Evolutionary conservation across 2,329 filamentous ascomycete species (phyloP).

Genomic region (Raffaelea arxii): DNA sequence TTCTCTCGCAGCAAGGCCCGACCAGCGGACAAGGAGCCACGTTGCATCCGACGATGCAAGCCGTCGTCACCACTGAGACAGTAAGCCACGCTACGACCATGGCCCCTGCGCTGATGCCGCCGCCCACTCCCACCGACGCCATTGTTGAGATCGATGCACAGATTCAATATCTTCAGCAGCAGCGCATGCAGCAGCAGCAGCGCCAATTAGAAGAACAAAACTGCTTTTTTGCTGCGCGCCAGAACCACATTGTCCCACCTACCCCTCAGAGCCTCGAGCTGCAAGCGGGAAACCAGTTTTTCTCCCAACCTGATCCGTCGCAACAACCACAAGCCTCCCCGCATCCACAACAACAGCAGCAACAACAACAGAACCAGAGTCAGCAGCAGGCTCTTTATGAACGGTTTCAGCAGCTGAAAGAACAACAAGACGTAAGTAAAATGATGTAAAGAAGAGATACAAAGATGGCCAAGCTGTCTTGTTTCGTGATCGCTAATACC

Average conservation of each 20-base stretch:
- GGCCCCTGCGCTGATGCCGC: constrained; percentile 33
- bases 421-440: constrained; percentile 54
- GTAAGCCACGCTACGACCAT: constrained; percentile 39
- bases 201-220: constrained; percentile 49
- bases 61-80: constrained; percentile 24
- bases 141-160: constrained; percentile 54
- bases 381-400: constrained; percentile 53
- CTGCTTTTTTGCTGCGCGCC: constrained; percentile 41
- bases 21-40: constrained; percentile 23
- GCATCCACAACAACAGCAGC: constrained; percentile 23
- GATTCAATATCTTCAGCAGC: constrained; percentile 55
- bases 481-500: constrained; percentile 13
- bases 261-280: constrained; percentile 76
- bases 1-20: constrained; percentile 18
- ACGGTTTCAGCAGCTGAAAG: constrained; percentile 55
- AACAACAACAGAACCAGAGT: constrained; percentile 27
- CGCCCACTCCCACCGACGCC: constrained; percentile 38
- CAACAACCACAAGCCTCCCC: constrained; percentile 42
- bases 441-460: too few species aligned
- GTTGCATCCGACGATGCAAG: neutral
- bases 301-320: constrained; percentile 42
- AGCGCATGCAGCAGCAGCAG: constrained; percentile 52
- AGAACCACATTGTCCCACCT: constrained; percentile 58
- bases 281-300: constrained; percentile 52
- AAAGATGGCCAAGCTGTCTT: too few species aligned